Base-by-base conservation (phyloP, 371 early-diverging fungal genomes). In the Actinomortierella wolfii region DNA sequence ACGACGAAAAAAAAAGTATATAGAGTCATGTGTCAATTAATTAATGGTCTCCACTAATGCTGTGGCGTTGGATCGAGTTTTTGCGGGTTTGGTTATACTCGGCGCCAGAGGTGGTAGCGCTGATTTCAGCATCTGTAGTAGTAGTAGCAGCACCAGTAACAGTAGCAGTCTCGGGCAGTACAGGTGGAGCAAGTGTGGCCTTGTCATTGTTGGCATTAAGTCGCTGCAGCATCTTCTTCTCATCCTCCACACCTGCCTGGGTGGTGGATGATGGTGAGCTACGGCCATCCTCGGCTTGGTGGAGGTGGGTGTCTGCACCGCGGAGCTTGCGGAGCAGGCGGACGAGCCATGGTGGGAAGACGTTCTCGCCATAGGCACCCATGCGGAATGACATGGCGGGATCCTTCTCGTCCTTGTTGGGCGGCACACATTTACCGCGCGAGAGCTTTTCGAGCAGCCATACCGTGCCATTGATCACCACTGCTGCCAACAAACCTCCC, bases 401-500 rank as follows among this genome's bases (percentile, higher is more conserved):
- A 18, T 84, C 84, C 18, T 79, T 68, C 60, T 77, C 62, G 20
- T 77, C 64, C 55, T 67, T 76, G 76, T 81, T 80, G 1, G 80
- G 78, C 18, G 82, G 81, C 1, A 59, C 62, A 49, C 75, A 69
- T 11, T 77, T 69, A 20, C 81, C 83, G 14, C 78, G 41, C 18
- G 82, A 79, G 2, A 78, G 40, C 61, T 69, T 81, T 56, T 69
- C 60, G 14, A 83, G n/a, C 39, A 81, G 24, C n/a, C 28, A 80
- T 25, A 78, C 74, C 1, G 67, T 52, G 46, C 76, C 70, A 69
- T 85, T 83, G 64, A 85, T 79, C 25, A 76, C 70, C 13, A 83
- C 64, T 15, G 79, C 81, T 9, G 83, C 74, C 43, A 80, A 71
- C 18, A 85, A 64, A 1, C 86, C 86, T 2, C 78, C 79, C 29